Base-by-base conservation (phyloP, 2,329 filamentous ascomycete species). In the Colletotrichum sp. region DNA sequence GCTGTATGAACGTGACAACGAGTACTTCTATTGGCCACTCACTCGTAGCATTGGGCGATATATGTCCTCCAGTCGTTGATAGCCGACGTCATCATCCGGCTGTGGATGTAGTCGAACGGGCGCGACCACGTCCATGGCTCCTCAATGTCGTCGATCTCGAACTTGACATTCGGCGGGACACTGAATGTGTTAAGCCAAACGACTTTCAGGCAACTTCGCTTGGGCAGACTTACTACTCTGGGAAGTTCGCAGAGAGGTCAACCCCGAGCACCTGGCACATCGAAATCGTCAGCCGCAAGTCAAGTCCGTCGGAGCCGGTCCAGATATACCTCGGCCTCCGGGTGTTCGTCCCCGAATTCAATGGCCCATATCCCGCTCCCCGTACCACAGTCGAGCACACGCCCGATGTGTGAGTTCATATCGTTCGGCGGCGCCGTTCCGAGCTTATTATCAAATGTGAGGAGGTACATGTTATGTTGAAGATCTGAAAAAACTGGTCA, bases 51-150 rank as follows among this genome's bases (percentile, higher is more conserved):
- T 78, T 88, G 83, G n/a, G 80, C 77, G 70, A 91, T 83, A 26
- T 92, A 83, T 16, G 81, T 80, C 1, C 84, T 85, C 84, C 88
- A 89, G 79, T 91, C 86, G 18, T 84, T 81, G 71, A 92, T 87
- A 74, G 87, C 88, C 24, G 86, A 86, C 6, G 86, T 84, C 82
- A 92, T 86, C 70, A 88, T 85, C 30, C 90, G 86, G 55, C 85
- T 82, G 80, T 91, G 89, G 72, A 92, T 87, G 78, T 87, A 90
- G 81, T 92, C 90, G 80, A 91, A 92, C 65, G 87, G 83, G 2
- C 84, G 79, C 74, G 86, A 86, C 24, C 78, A 82, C 8, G 87
- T 82, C 90, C 90, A 92, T 1, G 87, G 83, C 74, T 89, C 86
- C 77, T 90, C 88, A 39, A 87, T 82, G 78, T 92, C 90, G 77